Evolutionary conservation across 257 asterid genomes (phyloP).

Genomic region (Eustoma russellianum): DNA sequence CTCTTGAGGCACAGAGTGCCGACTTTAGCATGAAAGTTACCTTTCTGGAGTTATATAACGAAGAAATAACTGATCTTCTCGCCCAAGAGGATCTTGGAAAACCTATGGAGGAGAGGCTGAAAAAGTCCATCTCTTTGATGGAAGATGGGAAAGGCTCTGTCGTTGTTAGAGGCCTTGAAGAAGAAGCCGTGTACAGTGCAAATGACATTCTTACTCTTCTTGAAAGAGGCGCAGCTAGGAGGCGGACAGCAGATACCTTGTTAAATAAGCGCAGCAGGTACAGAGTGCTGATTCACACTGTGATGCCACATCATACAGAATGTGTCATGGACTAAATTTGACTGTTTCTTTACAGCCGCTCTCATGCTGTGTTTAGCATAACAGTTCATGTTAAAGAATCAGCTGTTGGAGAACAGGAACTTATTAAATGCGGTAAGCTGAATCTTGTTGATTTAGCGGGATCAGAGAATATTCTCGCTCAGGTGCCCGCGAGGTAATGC

Average conservation of each 20-base stretch:
- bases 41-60: constrained; percentile 74
- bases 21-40: constrained; percentile 82
- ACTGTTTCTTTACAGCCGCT: constrained; percentile 46
- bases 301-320: neutral
- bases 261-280: constrained; percentile 75
- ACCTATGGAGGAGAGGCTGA: constrained; percentile 43
- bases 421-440: constrained; percentile 80
- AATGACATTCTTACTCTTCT: constrained; percentile 65
- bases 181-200: constrained; percentile 77
- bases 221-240: constrained; percentile 76
- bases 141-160: constrained; percentile 83
- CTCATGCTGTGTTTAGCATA: constrained; percentile 78
- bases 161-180: constrained; percentile 75
- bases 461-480: constrained; percentile 80
- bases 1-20: constrained; percentile 70
- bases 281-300: constrained; percentile 26
- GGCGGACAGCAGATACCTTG: constrained; percentile 78
- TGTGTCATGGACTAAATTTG: neutral
- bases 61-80: constrained; percentile 65
- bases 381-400: constrained; percentile 69
- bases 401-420: constrained; percentile 68
- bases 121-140: constrained; percentile 55
- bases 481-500: constrained; percentile 73
- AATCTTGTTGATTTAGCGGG: constrained; percentile 93
- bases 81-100: constrained; percentile 54